Conservation (phyloP, 495 filamentous ascomycete species). For the Cudoniella acicularis region DNA sequence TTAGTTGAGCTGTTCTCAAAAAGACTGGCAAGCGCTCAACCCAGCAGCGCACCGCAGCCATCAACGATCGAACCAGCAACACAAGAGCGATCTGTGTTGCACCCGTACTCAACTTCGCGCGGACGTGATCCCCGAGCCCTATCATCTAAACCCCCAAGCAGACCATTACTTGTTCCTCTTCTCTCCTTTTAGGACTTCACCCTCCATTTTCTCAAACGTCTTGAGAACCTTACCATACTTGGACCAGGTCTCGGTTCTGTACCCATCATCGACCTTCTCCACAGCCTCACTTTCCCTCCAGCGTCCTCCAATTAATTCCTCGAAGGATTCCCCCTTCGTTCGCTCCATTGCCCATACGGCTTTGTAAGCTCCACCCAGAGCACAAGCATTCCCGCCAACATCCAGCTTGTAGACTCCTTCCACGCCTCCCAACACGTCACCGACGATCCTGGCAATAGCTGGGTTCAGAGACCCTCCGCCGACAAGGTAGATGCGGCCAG, state of each 20-base stretch:
- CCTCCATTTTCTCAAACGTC: slow-evolving; percentile 79
- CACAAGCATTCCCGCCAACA: slow-evolving; percentile 94
- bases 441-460: slow-evolving; percentile 76
- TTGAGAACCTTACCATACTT: slow-evolving; percentile 71
- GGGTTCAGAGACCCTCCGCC: slow-evolving; percentile 86
- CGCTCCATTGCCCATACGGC: slow-evolving; percentile 88
- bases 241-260: slow-evolving; percentile 67
- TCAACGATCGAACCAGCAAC: no score
- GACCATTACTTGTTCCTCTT: slow-evolving; percentile 22
- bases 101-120: neutral
- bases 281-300: slow-evolving; percentile 86
- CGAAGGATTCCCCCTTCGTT: slow-evolving; percentile 67
- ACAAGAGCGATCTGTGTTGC: neutral
- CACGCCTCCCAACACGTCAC: slow-evolving; percentile 79
- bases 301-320: slow-evolving; percentile 72
- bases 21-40: neutral
- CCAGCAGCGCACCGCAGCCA: neutral
- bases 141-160: neutral
- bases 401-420: slow-evolving; percentile 92
- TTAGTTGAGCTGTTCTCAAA: neutral
- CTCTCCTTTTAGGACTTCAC: slow-evolving; percentile 53
- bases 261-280: slow-evolving; percentile 78
- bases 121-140: no score
- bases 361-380: slow-evolving; percentile 93
- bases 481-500: slow-evolving; percentile 86